phyloP scores from a whole-genome alignment of 306 rosid genomes.

The Quercus suber region DNA sequence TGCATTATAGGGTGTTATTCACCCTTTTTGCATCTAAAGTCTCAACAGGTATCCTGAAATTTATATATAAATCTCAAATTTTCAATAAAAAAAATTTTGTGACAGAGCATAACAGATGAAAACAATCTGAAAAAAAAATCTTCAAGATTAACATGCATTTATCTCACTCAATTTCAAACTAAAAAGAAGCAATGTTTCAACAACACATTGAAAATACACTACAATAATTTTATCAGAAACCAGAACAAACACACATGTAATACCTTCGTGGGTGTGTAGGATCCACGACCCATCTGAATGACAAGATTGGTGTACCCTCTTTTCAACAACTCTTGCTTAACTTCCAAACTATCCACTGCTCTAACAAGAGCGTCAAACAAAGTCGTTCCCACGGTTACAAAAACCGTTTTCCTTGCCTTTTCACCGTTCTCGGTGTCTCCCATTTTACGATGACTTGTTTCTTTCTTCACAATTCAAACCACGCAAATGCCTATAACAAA shows the following conservation, averaged over 20 bases:
- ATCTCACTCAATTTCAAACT: no score
- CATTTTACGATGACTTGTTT: slow-evolving; percentile 14
- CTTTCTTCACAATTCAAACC: not conserved
- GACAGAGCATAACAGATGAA: not conserved
- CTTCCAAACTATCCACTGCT: slow-evolving; percentile 44
- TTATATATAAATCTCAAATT: not conserved
- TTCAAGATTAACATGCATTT: not conserved
- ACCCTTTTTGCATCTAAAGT: not conserved
- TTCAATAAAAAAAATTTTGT: not conserved
- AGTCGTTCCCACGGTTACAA: slow-evolving; percentile 86
- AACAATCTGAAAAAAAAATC: not conserved
- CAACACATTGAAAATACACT: no score
- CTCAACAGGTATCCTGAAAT: not conserved
- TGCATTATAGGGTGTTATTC: not conserved
- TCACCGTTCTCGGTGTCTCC: slow-evolving; percentile 30
- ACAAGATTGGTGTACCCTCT: slow-evolving; percentile 76
- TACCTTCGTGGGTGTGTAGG: slow-evolving; percentile 69
- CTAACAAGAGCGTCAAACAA: slow-evolving; percentile 73
- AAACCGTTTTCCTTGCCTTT: slow-evolving; percentile 42
- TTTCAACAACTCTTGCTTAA: slow-evolving; percentile 44
- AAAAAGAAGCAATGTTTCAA: no score
- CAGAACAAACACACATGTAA: not conserved
- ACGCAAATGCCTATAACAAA: not conserved
- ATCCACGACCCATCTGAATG: slow-evolving; percentile 83
- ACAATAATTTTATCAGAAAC: not conserved